A percentile compares a stretch with the other conserved stretches of the same genome.
Conservation (phyloP, 176 grass and related monocot genomes). For the Pharus latifolius region DNA sequence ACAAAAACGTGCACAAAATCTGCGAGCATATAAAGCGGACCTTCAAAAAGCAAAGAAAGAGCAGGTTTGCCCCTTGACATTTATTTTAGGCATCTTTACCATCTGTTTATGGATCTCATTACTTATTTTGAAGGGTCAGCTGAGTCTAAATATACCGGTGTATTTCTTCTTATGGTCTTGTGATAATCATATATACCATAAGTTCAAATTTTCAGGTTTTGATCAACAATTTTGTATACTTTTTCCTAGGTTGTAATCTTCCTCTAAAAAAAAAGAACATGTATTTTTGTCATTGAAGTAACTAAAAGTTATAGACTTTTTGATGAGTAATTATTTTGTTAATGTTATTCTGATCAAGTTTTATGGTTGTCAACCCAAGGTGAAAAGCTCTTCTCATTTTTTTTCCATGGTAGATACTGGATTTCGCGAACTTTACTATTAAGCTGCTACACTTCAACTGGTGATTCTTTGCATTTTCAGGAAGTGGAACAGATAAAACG, state of each 20-base stretch:
- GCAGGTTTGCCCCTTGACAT: conserved; percentile 25
- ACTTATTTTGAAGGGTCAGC: neutral
- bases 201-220: neutral
- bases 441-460: neutral
- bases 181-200: neutral
- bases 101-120: neutral
- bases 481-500: conserved; percentile 89
- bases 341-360: neutral
- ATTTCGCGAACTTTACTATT: neutral
- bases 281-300: neutral
- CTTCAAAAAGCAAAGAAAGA: conserved; percentile 97
- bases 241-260: neutral
- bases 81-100: neutral
- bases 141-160: neutral
- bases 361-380: too few relatives aligned
- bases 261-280: neutral
- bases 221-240: neutral
- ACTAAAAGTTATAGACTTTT: too few relatives aligned
- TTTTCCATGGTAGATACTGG: neutral
- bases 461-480: conserved; percentile 12
- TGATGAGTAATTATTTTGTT: too few relatives aligned
- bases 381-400: neutral
- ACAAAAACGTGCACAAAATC: conserved; percentile 78
- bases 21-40: conserved; percentile 70
- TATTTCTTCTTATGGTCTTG: neutral